A percentile compares a stretch with the other conserved stretches of the same genome.
phyloP scores from a whole-genome alignment of 495 filamentous ascomycete genomes.

The Hyaloscypha finlandica region DNA sequence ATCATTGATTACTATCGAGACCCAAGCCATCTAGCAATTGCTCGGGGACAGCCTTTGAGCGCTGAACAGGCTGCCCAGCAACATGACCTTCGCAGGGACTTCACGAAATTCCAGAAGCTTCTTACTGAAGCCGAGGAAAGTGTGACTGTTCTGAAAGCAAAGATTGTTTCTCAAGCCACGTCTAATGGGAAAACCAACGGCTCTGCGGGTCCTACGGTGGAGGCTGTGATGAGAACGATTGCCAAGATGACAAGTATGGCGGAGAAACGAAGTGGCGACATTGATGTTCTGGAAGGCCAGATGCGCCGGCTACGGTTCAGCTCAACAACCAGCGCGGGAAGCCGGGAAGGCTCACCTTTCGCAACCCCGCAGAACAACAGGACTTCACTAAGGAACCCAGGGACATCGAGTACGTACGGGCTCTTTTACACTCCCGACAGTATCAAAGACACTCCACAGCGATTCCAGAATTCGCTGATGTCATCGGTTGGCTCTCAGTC shows the following conservation, averaged over 20 bases:
- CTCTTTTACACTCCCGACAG: conserved; percentile 42
- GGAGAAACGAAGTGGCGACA: conserved; percentile 81
- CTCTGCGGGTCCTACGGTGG: conserved; percentile 69
- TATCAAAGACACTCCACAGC: conserved; percentile 25
- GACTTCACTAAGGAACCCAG: conserved; percentile 30
- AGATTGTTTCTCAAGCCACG: conserved; percentile 60
- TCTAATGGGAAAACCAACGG: conserved; percentile 44
- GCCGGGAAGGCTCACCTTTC: conserved; percentile 63
- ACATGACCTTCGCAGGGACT: conserved; percentile 73
- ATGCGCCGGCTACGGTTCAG: conserved; percentile 70
- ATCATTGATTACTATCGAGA: conserved; percentile 63
- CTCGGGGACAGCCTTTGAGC: conserved; percentile 70
- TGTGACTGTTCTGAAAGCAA: conserved; percentile 78
- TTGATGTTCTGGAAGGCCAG: conserved; percentile 85
- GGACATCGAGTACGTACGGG: conserved; percentile 35
- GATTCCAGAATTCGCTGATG: conserved; percentile 29
- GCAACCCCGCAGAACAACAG: conserved; percentile 54
- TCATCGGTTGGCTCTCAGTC: conserved; percentile 28
- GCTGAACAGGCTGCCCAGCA: conserved; percentile 81
- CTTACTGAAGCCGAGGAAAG: conserved; percentile 79
- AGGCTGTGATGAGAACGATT: conserved; percentile 89
- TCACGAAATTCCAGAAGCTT: conserved; percentile 67
- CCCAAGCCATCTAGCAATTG: conserved; percentile 59
- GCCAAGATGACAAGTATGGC: conserved; percentile 89
- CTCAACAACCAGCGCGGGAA: conserved; percentile 43